Base-by-base conservation (phyloP, 192 early-diverging fungal species). In the Anaeromyces robustus region DNA sequence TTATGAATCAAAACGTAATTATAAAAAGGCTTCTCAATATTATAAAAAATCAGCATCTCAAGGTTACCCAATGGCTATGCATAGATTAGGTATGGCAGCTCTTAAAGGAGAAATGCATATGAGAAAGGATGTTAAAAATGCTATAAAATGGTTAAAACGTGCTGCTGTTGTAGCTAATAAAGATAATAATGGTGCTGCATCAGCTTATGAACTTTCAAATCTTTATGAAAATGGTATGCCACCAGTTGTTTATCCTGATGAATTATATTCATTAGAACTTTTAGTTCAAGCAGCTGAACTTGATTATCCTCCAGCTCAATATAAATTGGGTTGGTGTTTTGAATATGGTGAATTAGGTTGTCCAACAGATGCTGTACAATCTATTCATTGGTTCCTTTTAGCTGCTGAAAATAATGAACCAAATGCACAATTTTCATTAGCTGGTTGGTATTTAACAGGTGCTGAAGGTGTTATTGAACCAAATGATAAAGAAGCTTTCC, bases 71-170 rank as follows among this genome's bases (percentile, higher is more conserved):
- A 19, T 79, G 30, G 80, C 80, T 11, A 81, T 81, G 80, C 31
- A 79, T 79, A 30, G 80, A 29, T 79, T 81, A 32, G 80, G 80
- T 30, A 32, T 5, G 19, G 68, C 43, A 26, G 31, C 37, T 11
- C 80, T 81, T 26, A 29, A 11, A 19, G 80, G 80, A 2, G 80
- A 81, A 39, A 30, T 34, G 77, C 77, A 79, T 22, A 37, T 81
- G 34, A 22, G 77, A 26, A 77, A 77, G 79, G 80, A 81, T 68
- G n/a, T 79, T 11, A 81, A 81, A 26, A 79, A 81, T n/a, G 80
- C 80, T 22, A 79, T 81, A 0, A 81, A 81, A 28, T 81, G 80
- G 80, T 79, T 81, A 31, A 81, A 81, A 28, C 80, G 80, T 29
- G 80, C 34, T 7, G 52, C 32, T 19, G 80, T 26, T 29, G 29